Percentiles rank a stretch among this genome's conserved stretches.
phyloP scores from a whole-genome alignment of 2,329 filamentous ascomycete genomes.

The Chaetothyriales sp. region DNA sequence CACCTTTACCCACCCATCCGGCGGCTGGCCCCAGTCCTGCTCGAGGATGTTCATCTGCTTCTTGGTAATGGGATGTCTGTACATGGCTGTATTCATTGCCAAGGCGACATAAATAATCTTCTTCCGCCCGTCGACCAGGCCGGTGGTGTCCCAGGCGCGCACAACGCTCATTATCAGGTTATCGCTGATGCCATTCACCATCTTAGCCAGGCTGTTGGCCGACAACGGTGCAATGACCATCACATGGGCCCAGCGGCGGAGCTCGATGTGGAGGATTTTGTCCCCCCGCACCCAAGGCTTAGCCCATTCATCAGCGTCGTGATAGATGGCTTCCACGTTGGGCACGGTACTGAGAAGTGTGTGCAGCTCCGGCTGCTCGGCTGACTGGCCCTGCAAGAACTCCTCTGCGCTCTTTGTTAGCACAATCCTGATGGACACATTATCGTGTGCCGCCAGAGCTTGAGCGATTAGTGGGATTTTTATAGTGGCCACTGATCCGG shows the following conservation, averaged over 20 bases:
- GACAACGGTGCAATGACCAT: constrained; percentile 67
- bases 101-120: constrained; percentile 62
- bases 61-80: constrained; percentile 65
- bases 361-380: constrained; percentile 57
- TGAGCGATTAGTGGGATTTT: constrained; percentile 56
- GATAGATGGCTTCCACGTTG: constrained; percentile 67
- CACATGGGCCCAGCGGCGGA: constrained; percentile 67
- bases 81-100: constrained; percentile 87
- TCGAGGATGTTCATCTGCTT: constrained; percentile 55
- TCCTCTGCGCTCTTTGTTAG: constrained; percentile 57
- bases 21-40: constrained; percentile 53
- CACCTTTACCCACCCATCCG: constrained; percentile 51
- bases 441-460: constrained; percentile 29
- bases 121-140: constrained; percentile 40
- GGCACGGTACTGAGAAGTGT: constrained; percentile 41
- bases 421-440: constrained; percentile 69
- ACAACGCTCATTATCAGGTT: constrained; percentile 59
- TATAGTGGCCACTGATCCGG: constrained; percentile 72
- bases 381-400: constrained; percentile 62
- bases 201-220: constrained; percentile 75
- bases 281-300: constrained; percentile 61
- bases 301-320: constrained; percentile 74
- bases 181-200: constrained; percentile 63
- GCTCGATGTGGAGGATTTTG: constrained; percentile 79
- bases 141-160: constrained; percentile 74